Conservation (phyloP, 2,329 filamentous ascomycete species). For the Talaromyces sp. region DNA sequence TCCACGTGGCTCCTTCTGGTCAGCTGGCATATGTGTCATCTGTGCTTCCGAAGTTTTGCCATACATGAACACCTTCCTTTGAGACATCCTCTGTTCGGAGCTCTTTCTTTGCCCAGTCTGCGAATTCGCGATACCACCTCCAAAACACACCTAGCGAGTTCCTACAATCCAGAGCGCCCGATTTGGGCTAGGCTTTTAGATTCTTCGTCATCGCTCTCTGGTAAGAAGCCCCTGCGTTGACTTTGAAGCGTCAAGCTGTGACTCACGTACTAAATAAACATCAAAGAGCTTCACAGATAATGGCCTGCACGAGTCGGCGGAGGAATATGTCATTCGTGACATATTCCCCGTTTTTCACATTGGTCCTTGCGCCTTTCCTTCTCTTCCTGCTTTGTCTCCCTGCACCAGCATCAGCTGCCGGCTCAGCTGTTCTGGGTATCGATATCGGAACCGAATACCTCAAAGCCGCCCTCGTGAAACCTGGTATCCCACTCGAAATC, state of each 20-base stretch:
- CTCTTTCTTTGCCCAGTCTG: not conserved
- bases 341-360: conserved; percentile 32
- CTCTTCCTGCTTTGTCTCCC: conserved; percentile 53
- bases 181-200: not conserved
- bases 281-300: conserved; percentile 11
- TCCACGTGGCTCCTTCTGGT: conserved; percentile 8
- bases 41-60: not conserved
- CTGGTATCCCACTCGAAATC: conserved; percentile 93
- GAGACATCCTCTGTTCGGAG: not conserved
- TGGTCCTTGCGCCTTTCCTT: conserved; percentile 48
- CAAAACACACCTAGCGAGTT: not conserved
- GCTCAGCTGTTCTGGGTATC: conserved; percentile 79
- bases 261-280: not conserved
- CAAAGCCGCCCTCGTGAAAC: conserved; percentile 93
- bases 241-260: not conserved
- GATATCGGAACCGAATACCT: conserved; percentile 96
- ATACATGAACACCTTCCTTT: not conserved
- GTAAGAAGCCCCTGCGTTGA: not conserved
- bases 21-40: not conserved
- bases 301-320: conserved; percentile 27
- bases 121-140: not conserved
- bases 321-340: conserved; percentile 17
- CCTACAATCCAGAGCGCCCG: not conserved
- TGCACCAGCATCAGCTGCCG: conserved; percentile 54
- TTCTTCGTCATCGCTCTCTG: not conserved